Evolutionary conservation across 2,329 filamentous ascomycete species (phyloP), one percentile per base, ranked within the genome.

Genomic region (Neoascochyta sp.): DNA sequence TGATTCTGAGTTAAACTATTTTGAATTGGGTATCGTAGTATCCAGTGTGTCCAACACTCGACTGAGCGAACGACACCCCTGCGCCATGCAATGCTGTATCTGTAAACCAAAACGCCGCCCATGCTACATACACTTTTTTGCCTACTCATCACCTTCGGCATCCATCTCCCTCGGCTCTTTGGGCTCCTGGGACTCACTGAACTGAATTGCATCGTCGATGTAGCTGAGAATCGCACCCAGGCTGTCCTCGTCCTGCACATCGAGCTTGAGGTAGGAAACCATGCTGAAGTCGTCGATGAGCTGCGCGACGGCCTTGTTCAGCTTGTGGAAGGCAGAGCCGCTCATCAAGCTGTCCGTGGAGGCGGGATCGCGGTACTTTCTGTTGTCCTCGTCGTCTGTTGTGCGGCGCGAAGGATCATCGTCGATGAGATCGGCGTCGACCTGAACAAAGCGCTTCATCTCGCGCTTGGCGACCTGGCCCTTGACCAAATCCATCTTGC

Each of bases 201-300:
- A 95, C 60, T 95, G 89, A 45, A 94, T 92, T 16, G 86, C 85
- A 65, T 95, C 87, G 60, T 95, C 89, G 49, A 95, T 92, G 66
- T 93, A 87, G 69, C 87, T 94, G 48, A 95, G 65, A 15, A 95
- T 82, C 2, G 75, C 80, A 1, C 76, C 82, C 4, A 96, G 81
- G 55, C 90, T 96, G 52, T 96, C 88, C 66, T 96, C 90, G 52
- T 94, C 81, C 45, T 92, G 84, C 16, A 82, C 83, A 56, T 96
- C 86, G 24, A 96, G 71, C 67, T 89, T 86, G 34, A 95, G 71
- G 59, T 95, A 98, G 26, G 86, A 94, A 9, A 98, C 86, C 86
- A 98, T 93, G 67, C 88, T 94, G 67, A 95, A 98, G 63, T 87
- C 92, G 62, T 96, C 92, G 45, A 98, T 95, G 44, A 98, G 69